phyloP scores from a whole-genome alignment of 352 stramenopile species.

The Sclerospora graminicola region DNA sequence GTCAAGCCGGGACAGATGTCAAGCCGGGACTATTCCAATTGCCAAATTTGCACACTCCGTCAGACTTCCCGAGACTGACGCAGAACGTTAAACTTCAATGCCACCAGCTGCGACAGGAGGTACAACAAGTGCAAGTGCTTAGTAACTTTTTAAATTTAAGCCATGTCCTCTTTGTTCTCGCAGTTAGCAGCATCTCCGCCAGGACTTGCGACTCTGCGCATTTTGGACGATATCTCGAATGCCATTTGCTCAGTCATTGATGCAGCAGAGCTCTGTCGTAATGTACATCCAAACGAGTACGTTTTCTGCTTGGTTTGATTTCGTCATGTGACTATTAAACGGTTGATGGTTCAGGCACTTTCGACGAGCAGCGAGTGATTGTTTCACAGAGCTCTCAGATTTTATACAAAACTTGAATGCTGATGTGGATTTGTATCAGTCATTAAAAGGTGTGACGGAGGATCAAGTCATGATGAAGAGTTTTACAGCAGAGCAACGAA shows the following conservation, averaged over 20 bases:
- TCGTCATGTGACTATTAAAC: background rate
- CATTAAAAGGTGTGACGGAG: conserved; percentile 63
- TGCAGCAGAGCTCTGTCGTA: conserved; percentile 91
- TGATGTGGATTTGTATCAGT: conserved; percentile 85
- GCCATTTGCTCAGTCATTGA: conserved; percentile 94
- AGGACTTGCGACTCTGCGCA: conserved; percentile 55
- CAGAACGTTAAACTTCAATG: conserved; percentile 44
- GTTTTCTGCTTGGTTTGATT: background rate
- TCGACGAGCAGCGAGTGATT: conserved; percentile 71
- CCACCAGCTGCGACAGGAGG: conserved; percentile 42
- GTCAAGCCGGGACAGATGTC: conserved; percentile 9
- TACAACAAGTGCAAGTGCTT: no score
- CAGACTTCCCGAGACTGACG: conserved; percentile 57
- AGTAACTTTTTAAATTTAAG: no score
- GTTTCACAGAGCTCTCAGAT: conserved; percentile 87
- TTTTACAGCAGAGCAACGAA: conserved; percentile 83
- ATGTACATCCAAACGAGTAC: conserved; percentile 84
- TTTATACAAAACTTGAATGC: conserved; percentile 94
- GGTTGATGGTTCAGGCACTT: conserved; percentile 35
- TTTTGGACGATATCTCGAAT: conserved; percentile 92
- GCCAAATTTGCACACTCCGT: conserved; percentile 39
- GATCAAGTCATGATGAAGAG: conserved; percentile 36
- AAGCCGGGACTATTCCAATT: conserved; percentile 62
- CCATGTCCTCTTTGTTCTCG: background rate
- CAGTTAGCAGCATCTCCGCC: conserved; percentile 45